Evolutionary conservation across 2,329 filamentous ascomycete species (phyloP), one percentile per base, ranked within the genome.

Genomic region (Metarhizium album): DNA sequence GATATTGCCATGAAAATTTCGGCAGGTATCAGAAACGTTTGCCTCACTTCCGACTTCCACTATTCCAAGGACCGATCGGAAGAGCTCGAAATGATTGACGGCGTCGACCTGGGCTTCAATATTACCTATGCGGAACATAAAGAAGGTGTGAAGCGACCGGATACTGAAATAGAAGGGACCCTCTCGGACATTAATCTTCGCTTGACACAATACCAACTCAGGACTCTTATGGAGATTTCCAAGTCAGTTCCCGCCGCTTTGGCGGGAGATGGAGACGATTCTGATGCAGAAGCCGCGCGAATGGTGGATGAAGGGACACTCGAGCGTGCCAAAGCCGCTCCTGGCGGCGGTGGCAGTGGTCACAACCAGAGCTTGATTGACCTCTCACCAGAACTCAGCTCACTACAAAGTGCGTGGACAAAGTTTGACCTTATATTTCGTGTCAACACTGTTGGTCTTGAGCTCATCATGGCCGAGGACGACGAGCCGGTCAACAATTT

Each of bases 11-110:
- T 95, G 75, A 90, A 94, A 64, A 78, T 98, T 16, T 86, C 87
- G 2, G 85, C 90, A 18, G 93, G 93, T 22, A 91, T 99, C 57
- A 82, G 91, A 49, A 95, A 98, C 54, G 89, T 96, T 54, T 83
- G 87, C 33, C 73, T 98, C 27, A 96, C 89, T 0, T 97, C 91
- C 0, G 83, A 88, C 50, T 89, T 97, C 61, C 80, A 95, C 63
- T 97, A 94, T 59, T 67, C 80, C 0, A 75, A 83, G 2, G 79
- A 82, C 33, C 70, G 79, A 51, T 80, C 81, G 0, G 93, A 98
- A 66, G 90, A 95, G 64, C 74, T 98, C 7, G 89, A 98, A 64
- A 86, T 99, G 73, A 95, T 99, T 58, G 90, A 98, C 61, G 90
- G 96, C 59, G 90, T 98, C 13, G 93, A 98, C 64, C 73, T 99